phyloP scores from a whole-genome alignment of 257 asterid species.

The Rauvolfia tetraphylla region DNA sequence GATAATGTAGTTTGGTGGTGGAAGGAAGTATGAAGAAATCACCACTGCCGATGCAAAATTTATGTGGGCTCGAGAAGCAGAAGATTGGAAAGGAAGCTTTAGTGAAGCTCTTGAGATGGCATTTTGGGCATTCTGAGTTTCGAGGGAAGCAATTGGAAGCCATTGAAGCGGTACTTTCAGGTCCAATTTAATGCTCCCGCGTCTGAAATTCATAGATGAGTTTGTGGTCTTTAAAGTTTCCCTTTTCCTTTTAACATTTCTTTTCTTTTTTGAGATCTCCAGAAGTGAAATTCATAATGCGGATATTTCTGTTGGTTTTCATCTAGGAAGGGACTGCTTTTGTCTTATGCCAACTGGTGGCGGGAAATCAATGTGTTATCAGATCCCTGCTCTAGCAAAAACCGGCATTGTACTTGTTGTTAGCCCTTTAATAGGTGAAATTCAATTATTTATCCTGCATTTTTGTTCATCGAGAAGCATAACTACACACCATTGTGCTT shows the following conservation, averaged over 20 bases:
- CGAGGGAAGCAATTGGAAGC: conserved; percentile 91
- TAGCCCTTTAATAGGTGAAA: conserved; percentile 91
- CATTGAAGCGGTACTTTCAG: conserved; percentile 92
- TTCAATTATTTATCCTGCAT: conserved; percentile 18
- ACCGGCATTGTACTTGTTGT: conserved; percentile 93
- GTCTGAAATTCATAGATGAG: not conserved
- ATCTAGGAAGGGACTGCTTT: conserved; percentile 86
- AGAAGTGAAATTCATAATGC: not conserved
- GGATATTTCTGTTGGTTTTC: conserved; percentile 7
- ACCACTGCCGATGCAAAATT: conserved; percentile 56
- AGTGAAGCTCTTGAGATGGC: conserved; percentile 92
- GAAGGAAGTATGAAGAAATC: conserved; percentile 69
- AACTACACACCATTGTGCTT: conserved; percentile 44
- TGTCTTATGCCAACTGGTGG: conserved; percentile 99
- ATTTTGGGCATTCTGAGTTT: conserved; percentile 85
- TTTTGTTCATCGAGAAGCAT: conserved; percentile 27
- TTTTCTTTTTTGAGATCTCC: not conserved
- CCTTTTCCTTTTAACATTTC: not conserved
- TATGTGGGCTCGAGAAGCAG: conserved; percentile 51
- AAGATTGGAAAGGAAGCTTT: conserved; percentile 67
- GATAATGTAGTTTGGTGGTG: conserved; percentile 2
- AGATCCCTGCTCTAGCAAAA: conserved; percentile 82
- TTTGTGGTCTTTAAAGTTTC: too few relatives aligned
- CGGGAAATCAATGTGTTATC: conserved; percentile 96
- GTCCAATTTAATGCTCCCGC: conserved; percentile 26